phyloP scores from a whole-genome alignment of 2,329 filamentous ascomycete species.

The Pseudofabraea citricarpa region DNA sequence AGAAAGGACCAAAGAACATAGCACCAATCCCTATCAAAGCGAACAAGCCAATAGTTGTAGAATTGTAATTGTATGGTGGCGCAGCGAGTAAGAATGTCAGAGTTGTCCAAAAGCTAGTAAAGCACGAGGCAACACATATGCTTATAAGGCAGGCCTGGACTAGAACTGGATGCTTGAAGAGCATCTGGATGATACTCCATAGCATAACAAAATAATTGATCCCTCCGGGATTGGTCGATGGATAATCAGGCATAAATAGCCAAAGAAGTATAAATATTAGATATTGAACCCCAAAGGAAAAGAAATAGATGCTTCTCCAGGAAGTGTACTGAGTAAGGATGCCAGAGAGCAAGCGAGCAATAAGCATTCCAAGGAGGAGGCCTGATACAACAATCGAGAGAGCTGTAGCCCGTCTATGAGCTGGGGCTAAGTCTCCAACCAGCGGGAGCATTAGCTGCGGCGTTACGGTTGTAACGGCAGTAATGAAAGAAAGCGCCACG shows the following conservation, averaged over 20 bases:
- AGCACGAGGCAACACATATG: slow-evolving; percentile 56
- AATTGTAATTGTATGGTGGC: slow-evolving; percentile 62
- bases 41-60: slow-evolving; percentile 70
- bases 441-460: slow-evolving; percentile 77
- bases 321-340: slow-evolving; percentile 67
- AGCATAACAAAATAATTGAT: slow-evolving; percentile 63
- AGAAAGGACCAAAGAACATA: slow-evolving; percentile 64
- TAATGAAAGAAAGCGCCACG: slow-evolving; percentile 65
- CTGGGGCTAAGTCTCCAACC: slow-evolving; percentile 72
- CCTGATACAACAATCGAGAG: slow-evolving; percentile 73
- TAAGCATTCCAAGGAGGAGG: slow-evolving; percentile 68
- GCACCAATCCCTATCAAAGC: slow-evolving; percentile 70
- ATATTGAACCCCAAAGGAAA: slow-evolving; percentile 67
- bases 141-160: slow-evolving; percentile 65
- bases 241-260: slow-evolving; percentile 77
- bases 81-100: slow-evolving; percentile 73
- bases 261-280: slow-evolving; percentile 61
- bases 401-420: slow-evolving; percentile 60
- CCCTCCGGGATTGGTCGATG: slow-evolving; percentile 61
- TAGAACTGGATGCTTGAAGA: slow-evolving; percentile 61
- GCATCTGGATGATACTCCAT: slow-evolving; percentile 57
- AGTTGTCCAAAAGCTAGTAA: slow-evolving; percentile 69
- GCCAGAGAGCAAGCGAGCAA: slow-evolving; percentile 72
- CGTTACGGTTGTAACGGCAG: slow-evolving; percentile 74
- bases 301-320: slow-evolving; percentile 78